Percentiles rank a stretch among this genome's conserved stretches.
These are phyloP conservation scores for Aquilaria sinensis DNA, from an alignment of 345 rosid species.

Conservation along the genomic window DNA sequence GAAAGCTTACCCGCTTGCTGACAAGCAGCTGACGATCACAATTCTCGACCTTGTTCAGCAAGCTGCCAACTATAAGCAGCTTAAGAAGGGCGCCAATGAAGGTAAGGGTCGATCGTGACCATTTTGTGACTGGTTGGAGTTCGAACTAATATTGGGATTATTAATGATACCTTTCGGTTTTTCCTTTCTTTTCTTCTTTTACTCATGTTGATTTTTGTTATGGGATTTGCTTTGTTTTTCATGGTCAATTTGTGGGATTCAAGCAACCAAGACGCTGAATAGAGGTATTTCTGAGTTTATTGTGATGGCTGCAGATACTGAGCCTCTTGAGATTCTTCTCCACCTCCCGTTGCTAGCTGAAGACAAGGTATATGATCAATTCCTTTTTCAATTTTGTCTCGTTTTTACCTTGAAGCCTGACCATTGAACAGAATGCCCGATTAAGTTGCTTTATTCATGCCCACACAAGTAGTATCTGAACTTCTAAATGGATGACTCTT, in stretches of 20 bases:
- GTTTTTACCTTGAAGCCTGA: no score
- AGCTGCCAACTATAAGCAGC: slow-evolving; percentile 96
- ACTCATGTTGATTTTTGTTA: no score
- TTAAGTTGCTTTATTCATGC: no score
- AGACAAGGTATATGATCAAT: slow-evolving; percentile 45
- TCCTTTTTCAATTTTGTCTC: not conserved
- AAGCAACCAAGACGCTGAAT: slow-evolving; percentile 94
- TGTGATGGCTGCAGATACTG: slow-evolving; percentile 77
- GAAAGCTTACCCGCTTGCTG: slow-evolving; percentile 85
- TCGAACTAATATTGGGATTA: no score
- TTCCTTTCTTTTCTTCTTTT: not conserved
- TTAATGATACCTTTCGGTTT: no score
- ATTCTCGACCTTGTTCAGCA: slow-evolving; percentile 91
- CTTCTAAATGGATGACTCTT: no score
- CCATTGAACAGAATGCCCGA: no score
- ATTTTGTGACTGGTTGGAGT: no score
- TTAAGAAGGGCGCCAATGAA: slow-evolving; percentile 98
- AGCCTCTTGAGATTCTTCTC: slow-evolving; percentile 87
- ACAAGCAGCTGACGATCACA: slow-evolving; percentile 64
- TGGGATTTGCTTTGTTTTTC: slow-evolving; percentile 2
- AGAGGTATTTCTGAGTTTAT: slow-evolving; percentile 94
- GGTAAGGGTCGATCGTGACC: slow-evolving; percentile 22
- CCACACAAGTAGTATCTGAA: no score
- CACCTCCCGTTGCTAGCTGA: slow-evolving; percentile 78
- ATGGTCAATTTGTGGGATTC: not conserved